A percentile compares a stretch with the other conserved stretches of the same genome.
phyloP scores from a whole-genome alignment of 1,284 basidiomycete genomes.

The Boletus calvinii region DNA sequence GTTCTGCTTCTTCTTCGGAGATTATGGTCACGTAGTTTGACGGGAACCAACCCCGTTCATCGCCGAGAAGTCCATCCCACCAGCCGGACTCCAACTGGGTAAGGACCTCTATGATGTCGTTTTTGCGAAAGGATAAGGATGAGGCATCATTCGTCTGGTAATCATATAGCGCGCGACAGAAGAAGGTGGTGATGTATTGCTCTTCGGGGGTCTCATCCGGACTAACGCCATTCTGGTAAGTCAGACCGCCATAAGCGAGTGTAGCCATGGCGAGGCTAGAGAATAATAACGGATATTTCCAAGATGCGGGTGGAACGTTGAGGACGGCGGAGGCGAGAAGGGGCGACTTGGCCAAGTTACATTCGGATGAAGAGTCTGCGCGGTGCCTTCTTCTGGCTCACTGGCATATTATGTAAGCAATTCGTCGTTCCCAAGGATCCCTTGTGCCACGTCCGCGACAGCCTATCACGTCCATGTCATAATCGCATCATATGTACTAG shows the following conservation, averaged over 20 bases:
- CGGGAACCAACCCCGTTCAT: conserved; percentile 95
- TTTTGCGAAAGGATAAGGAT: conserved; percentile 83
- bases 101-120: conserved; percentile 93
- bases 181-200: conserved; percentile 66
- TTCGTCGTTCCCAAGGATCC: conserved; percentile 4
- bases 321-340: conserved; percentile 12
- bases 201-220: conserved; percentile 46
- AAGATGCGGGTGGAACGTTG: conserved; percentile 6
- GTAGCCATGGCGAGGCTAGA: conserved; percentile 27
- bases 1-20: conserved; percentile 76
- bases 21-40: conserved; percentile 90
- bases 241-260: conserved; percentile 22
- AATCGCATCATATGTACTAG: not conserved
- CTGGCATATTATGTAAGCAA: conserved; percentile 27
- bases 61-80: conserved; percentile 96
- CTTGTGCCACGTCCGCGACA: conserved; percentile 16
- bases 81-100: conserved; percentile 91
- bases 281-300: not conserved
- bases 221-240: conserved; percentile 26
- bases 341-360: conserved; percentile 19
- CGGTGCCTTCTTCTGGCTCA: conserved; percentile 8
- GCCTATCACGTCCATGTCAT: conserved; percentile 14
- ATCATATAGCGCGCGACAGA: conserved; percentile 92
- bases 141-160: conserved; percentile 87
- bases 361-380: conserved; percentile 16